These are phyloP conservation scores for Podosphaera fusca DNA, from an alignment of 2,329 filamentous ascomycete species.

Conservation along the genomic window DNA sequence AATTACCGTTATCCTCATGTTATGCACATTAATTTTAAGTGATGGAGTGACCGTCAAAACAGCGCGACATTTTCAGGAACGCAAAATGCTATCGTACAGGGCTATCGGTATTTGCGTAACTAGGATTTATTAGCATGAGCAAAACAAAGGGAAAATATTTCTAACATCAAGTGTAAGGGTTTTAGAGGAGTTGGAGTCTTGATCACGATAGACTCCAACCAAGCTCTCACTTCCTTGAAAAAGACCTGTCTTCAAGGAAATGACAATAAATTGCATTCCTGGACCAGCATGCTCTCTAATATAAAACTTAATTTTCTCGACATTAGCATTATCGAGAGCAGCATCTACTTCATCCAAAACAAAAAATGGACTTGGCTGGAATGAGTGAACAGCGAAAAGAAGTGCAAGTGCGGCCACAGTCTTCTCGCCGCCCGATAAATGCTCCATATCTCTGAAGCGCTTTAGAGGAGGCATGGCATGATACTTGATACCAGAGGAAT, in stretches of 20 bases:
- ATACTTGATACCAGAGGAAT: constrained; percentile 89
- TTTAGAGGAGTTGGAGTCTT: constrained; percentile 77
- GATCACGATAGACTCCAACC: constrained; percentile 88
- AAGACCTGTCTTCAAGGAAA: constrained; percentile 80
- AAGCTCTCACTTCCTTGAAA: constrained; percentile 94
- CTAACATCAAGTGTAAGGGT: constrained; percentile 90
- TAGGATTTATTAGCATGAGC: too few relatives aligned
- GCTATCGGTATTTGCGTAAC: too few relatives aligned
- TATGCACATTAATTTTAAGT: too few relatives aligned
- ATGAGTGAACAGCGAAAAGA: constrained; percentile 88
- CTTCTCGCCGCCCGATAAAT: constrained; percentile 90
- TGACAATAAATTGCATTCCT: constrained; percentile 98
- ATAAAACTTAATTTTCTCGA: constrained; percentile 88
- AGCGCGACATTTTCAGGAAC: background rate
- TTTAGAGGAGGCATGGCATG: constrained; percentile 97
- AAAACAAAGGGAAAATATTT: constrained; percentile 8
- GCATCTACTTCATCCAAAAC: constrained; percentile 96
- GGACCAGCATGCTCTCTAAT: constrained; percentile 83
- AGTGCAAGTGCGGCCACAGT: constrained; percentile 95
- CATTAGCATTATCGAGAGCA: constrained; percentile 93
- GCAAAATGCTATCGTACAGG: too few relatives aligned
- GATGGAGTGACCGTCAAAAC: too few relatives aligned
- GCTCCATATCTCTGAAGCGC: constrained; percentile 97
- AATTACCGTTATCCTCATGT: too few relatives aligned
- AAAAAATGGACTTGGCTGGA: constrained; percentile 90